phyloP scores from a whole-genome alignment of 2,329 filamentous ascomycete species.

The Lachnellula hyalina region DNA sequence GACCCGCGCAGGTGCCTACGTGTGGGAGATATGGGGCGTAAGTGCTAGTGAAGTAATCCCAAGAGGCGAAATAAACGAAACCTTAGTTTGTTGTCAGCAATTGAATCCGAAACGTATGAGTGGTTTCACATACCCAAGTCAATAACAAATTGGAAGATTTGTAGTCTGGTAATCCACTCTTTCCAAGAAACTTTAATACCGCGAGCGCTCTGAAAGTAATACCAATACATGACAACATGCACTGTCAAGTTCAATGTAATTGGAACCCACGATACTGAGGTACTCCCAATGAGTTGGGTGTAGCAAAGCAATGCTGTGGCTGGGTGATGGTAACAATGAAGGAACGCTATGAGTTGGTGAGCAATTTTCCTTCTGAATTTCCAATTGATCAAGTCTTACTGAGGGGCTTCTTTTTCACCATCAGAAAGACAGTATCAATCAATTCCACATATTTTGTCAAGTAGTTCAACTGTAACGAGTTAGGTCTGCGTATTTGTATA shows the following conservation, averaged over 20 bases:
- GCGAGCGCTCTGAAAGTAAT: constrained; percentile 29
- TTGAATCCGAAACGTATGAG: neutral
- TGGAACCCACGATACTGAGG: constrained; percentile 28
- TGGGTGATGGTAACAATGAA: constrained; percentile 29
- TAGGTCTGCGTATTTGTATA: neutral
- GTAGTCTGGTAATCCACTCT: constrained; percentile 27
- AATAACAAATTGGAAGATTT: constrained; percentile 29
- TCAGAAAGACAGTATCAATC: constrained; percentile 27
- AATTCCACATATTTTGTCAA: constrained; percentile 28
- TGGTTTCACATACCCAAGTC: constrained; percentile 17
- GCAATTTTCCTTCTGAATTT: neutral
- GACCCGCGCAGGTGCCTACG: constrained; percentile 23
- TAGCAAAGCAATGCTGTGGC: constrained; percentile 28
- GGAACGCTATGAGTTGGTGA: constrained; percentile 17
- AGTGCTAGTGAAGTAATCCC: constrained; percentile 22
- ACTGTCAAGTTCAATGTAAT: constrained; percentile 28
- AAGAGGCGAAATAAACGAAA: constrained; percentile 27
- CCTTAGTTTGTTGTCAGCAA: constrained; percentile 7
- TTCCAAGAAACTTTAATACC: constrained; percentile 28
- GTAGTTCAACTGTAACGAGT: constrained; percentile 24
- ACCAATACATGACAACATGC: constrained; percentile 31
- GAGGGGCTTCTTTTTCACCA: constrained; percentile 29
- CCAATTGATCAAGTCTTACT: constrained; percentile 14
- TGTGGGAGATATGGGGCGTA: constrained; percentile 22
- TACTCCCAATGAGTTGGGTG: constrained; percentile 24